Base-by-base conservation (phyloP, 768 basidiomycete species). In the Erythrobasidium yunnanense region DNA sequence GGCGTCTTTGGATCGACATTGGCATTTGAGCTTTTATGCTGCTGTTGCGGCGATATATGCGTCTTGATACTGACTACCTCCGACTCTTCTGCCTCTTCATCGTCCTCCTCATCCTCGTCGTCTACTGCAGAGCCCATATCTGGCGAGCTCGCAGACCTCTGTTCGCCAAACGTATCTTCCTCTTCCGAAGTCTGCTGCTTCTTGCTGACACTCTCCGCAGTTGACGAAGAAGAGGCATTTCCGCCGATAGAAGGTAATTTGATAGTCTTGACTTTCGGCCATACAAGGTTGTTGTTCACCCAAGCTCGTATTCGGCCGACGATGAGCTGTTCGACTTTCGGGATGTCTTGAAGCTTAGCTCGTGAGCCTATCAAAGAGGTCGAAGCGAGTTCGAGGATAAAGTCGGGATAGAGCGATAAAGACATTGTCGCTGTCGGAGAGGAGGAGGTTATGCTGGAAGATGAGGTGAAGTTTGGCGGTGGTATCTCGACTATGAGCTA, bases 341-440 rank as follows among this genome's bases (percentile, higher is more conserved):
- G 93, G 0, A 99, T 88, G 73, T 99, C 91, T 67, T 90, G 90
- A 0, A 99, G 81, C 77, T 96, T 95, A n/a, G 95, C 92, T 49
- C 93, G 84, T 70, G 88, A 91, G 20, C 95, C 95, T 79, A 97
- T 85, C 2, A 96, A 81, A 27, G 91, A 96, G 5, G 85, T 89
- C 11, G 89, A 91, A 54, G 85, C 83, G 46, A 99, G 80, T 71
- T 87, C 84, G 20, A 99, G 83, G 17, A 83, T 83, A 73, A 99
- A 95, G 72, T 88, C 85, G 1, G 90, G 87, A 25, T 87, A 83
- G 22, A 99, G 82, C 30, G 83, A 83, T 34, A 93, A 84, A 83
- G 65, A 93, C 69, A 68, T 81, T 79, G 55, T 88, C 83, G 70
- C 84, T 73, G 65, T 80, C 53, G 52, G 82, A 78, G 72, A 80